Evolutionary conservation across 2,329 filamentous ascomycete species (phyloP).

Genomic region (Chaetothyriales sp.): DNA sequence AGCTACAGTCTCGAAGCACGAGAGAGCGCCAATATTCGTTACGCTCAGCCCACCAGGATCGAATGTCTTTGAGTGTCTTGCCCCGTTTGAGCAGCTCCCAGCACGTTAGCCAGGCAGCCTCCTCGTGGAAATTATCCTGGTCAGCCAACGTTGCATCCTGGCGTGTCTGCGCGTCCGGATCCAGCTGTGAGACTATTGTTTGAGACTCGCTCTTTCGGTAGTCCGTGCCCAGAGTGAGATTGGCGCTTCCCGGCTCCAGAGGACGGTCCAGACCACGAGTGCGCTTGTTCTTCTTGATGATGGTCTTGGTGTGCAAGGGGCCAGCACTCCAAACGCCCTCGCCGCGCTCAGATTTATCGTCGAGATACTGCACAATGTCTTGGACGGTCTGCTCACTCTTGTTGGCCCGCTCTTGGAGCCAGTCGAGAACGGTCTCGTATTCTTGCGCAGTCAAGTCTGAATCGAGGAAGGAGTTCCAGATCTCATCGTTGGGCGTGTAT

Average conservation of each 20-base stretch:
- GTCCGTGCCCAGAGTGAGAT: conserved; percentile 32
- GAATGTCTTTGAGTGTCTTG: conserved; percentile 55
- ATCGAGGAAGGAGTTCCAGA: conserved; percentile 61
- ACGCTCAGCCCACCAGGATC: conserved; percentile 71
- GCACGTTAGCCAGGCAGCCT: conserved; percentile 81
- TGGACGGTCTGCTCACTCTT: conserved; percentile 61
- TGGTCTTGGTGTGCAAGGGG: conserved; percentile 80
- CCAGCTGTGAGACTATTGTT: conserved; percentile 67
- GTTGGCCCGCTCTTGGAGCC: conserved; percentile 50
- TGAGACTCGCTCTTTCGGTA: conserved; percentile 35
- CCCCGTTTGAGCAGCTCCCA: conserved; percentile 85
- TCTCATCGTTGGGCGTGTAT: conserved; percentile 45
- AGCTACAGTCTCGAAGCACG: conserved; percentile 51
- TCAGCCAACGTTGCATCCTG: conserved; percentile 63
- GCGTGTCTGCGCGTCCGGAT: conserved; percentile 75
- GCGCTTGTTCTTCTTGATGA: conserved; percentile 80
- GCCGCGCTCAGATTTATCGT: conserved; percentile 59
- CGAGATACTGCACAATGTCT: conserved; percentile 58
- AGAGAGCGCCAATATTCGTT: conserved; percentile 82
- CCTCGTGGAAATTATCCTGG: conserved; percentile 77
- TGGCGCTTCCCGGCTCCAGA: conserved; percentile 47
- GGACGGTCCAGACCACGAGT: conserved; percentile 52
- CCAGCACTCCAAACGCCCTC: conserved; percentile 67
- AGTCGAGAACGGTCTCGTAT: conserved; percentile 65
- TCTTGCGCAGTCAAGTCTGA: conserved; percentile 61